Conservation (phyloP, 495 filamentous ascomycete species). For the Apodospora peruviana region DNA sequence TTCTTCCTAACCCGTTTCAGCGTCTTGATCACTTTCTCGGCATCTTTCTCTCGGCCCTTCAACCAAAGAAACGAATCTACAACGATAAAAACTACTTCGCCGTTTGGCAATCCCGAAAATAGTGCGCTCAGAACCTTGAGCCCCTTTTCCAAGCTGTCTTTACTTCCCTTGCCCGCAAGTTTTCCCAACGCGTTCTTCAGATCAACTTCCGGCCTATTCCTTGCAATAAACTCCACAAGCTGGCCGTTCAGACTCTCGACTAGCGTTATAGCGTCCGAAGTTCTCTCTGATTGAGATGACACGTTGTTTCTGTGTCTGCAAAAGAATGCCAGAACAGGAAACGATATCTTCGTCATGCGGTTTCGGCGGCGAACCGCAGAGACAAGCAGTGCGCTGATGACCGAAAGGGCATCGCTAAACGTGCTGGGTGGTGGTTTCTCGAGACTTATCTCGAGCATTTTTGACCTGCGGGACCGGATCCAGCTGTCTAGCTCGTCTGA, state of each 20-base stretch:
- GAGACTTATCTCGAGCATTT: constrained; percentile 2
- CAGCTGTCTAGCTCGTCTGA: constrained; percentile 2
- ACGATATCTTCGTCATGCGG: no score
- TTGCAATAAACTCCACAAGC: constrained; percentile 4
- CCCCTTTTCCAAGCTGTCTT: neutral
- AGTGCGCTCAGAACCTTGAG: constrained; percentile 3
- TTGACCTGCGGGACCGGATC: neutral
- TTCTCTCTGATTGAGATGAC: neutral
- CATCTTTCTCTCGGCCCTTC: neutral
- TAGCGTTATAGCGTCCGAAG: constrained; percentile 4
- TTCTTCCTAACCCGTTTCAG: neutral
- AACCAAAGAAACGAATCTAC: constrained; percentile 5
- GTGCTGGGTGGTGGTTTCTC: constrained; percentile 1
- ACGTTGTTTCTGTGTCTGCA: constrained; percentile 7
- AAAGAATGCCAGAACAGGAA: constrained; percentile 10
- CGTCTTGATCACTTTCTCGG: neutral
- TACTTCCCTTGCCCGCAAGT: neutral
- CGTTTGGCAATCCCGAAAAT: constrained; percentile 1
- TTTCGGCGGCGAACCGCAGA: neutral
- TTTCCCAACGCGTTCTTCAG: neutral
- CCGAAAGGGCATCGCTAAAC: constrained; percentile 8
- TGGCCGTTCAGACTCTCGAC: constrained; percentile 12
- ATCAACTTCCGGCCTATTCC: neutral
- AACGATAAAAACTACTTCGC: constrained; percentile 9
- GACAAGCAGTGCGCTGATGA: constrained; percentile 4